These are phyloP conservation scores for Geum urbanum DNA, from an alignment of 306 rosid genomes.

Conservation along the genomic window DNA sequence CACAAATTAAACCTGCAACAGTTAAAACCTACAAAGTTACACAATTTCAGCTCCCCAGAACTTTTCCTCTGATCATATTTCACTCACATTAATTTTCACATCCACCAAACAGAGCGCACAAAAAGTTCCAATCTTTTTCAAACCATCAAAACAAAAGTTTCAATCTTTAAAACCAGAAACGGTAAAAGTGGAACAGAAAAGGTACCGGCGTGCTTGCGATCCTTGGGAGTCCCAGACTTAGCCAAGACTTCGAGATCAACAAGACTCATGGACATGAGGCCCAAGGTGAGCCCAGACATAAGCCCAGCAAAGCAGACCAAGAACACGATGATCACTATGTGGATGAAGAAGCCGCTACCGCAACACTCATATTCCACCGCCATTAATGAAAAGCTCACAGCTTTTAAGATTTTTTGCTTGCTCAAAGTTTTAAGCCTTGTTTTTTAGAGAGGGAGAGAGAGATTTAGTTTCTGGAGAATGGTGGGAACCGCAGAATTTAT, in stretches of 20 bases:
- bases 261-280: slow-evolving; percentile 94
- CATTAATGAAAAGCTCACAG: slow-evolving; percentile 32
- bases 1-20: too few species aligned
- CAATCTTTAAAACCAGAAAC: neutral
- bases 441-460: neutral
- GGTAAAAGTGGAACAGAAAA: neutral
- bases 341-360: slow-evolving; percentile 49
- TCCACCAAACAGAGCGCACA: too few species aligned
- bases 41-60: neutral
- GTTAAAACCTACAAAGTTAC: too few species aligned
- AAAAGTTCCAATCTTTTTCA: neutral
- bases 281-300: slow-evolving; percentile 96
- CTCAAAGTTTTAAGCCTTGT: too few species aligned
- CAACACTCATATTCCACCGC: slow-evolving; percentile 63
- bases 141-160: neutral
- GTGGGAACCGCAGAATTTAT: slow-evolving; percentile 17
- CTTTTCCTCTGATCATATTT: neutral
- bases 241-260: slow-evolving; percentile 98
- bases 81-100: slow-evolving; percentile 5
- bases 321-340: slow-evolving; percentile 36
- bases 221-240: slow-evolving; percentile 74
- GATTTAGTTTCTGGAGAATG: neutral
- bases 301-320: slow-evolving; percentile 78
- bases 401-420: neutral
- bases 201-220: slow-evolving; percentile 69